Conservation (phyloP, 306 rosid species). For the Fragaria iinumae region DNA sequence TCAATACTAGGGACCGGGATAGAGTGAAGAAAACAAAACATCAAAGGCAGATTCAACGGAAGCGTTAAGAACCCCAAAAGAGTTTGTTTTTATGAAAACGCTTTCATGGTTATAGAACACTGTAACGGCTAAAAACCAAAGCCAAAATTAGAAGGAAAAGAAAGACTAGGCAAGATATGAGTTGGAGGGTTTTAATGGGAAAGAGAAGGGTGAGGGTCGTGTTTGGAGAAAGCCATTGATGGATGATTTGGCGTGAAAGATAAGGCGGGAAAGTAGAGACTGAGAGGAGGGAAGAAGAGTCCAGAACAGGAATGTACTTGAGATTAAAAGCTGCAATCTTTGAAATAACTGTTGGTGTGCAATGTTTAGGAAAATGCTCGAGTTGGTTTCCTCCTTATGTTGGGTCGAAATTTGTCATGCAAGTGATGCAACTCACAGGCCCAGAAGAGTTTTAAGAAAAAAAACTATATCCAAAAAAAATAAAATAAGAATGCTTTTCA, state of each 20-base stretch:
- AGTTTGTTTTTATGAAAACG: conserved; percentile 4
- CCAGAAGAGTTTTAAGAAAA: not conserved
- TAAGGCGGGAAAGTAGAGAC: conserved; percentile 21
- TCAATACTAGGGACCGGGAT: not conserved
- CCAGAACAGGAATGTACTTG: not conserved
- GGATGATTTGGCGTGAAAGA: conserved; percentile 9
- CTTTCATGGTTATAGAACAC: not conserved
- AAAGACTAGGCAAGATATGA: not conserved
- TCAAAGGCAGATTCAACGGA: conserved; percentile 17
- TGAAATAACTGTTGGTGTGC: not conserved
- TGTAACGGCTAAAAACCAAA: conserved; percentile 23
- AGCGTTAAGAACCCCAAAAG: conserved; percentile 23
- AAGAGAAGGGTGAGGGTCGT: not conserved
- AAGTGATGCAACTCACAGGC: not conserved
- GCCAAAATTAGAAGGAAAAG: not conserved
- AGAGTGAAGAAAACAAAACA: not conserved
- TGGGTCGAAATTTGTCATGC: not conserved
- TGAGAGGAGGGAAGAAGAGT: not conserved
- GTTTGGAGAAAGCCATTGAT: conserved; percentile 5
- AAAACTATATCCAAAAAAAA: too few relatives aligned
- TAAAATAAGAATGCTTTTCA: too few relatives aligned
- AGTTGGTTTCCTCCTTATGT: not conserved
- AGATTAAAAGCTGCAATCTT: not conserved
- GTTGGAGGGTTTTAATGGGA: not conserved
- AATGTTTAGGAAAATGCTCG: not conserved